Evolutionary conservation across 345 rosid genomes (phyloP).

Genomic region (Corymbia maculata): DNA sequence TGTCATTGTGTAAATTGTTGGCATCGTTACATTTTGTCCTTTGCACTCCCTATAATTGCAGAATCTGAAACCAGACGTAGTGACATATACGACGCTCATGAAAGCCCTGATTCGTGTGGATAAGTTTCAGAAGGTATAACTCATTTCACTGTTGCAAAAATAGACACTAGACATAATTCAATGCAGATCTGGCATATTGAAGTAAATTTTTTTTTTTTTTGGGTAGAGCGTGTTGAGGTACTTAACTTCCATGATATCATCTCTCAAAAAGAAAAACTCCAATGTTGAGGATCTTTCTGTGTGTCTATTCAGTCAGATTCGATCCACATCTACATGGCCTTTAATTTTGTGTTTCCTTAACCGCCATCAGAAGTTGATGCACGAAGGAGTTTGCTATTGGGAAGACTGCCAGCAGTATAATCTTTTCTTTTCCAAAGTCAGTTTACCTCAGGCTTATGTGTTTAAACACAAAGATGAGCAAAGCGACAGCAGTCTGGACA

Average conservation of each 20-base stretch:
- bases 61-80: slow-evolving; percentile 90
- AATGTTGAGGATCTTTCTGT: neutral
- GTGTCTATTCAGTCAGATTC: neutral
- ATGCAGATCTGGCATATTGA: neutral
- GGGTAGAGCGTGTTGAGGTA: neutral
- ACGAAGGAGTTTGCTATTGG: neutral
- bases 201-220: neutral
- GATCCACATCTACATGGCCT: neutral
- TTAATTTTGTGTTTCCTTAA: neutral
- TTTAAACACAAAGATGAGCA: neutral
- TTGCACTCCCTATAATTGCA: slow-evolving; percentile 18
- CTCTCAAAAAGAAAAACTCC: neutral
- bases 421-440: neutral
- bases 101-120: slow-evolving; percentile 87
- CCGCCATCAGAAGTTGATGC: neutral
- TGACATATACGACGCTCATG: slow-evolving; percentile 92
- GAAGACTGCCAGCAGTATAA: neutral
- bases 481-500: neutral
- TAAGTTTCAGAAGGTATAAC: slow-evolving; percentile 64
- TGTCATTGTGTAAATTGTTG: neutral
- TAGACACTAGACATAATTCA: neutral
- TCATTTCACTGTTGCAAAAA: neutral
- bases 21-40: neutral
- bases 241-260: neutral
- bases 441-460: neutral